phyloP scores from a whole-genome alignment of 768 basidiomycete genomes.

The Amanita jacksonii region DNA sequence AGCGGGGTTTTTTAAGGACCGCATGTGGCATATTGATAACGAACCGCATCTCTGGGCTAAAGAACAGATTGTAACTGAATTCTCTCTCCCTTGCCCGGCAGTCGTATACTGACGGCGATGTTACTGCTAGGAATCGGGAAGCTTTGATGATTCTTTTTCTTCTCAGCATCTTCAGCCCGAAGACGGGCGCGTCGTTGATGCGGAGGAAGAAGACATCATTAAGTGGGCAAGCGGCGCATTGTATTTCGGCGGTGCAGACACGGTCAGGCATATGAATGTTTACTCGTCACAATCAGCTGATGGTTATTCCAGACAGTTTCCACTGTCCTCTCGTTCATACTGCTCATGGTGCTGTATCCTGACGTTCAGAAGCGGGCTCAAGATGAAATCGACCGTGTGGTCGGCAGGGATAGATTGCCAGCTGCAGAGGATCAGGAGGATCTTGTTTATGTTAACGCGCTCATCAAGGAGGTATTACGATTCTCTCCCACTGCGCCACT shows the following conservation, averaged over 20 bases:
- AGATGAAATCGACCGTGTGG: no score
- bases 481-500: no score
- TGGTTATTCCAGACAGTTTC: no score
- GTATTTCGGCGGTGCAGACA: conserved; percentile 30
- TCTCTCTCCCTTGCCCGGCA: background rate
- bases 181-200: conserved; percentile 14
- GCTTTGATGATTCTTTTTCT: conserved; percentile 2
- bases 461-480: no score
- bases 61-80: conserved; percentile 20
- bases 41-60: conserved; percentile 25
- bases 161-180: conserved; percentile 12
- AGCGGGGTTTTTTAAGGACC: conserved; percentile 13
- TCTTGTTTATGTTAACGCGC: no score
- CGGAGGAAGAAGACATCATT: conserved; percentile 19
- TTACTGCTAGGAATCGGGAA: conserved; percentile 1
- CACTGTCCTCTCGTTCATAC: conserved; percentile 25
- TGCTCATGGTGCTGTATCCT: conserved; percentile 11
- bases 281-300: no score
- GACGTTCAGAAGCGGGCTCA: no score
- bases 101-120: no score
- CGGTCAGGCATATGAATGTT: no score
- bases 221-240: conserved; percentile 21
- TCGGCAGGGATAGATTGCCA: no score
- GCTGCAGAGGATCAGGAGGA: no score
- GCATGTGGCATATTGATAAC: conserved; percentile 15